These are phyloP conservation scores for Phaffomyces opuntiae DNA, from an alignment of 805 yeast genomes.

Conservation along the genomic window DNA sequence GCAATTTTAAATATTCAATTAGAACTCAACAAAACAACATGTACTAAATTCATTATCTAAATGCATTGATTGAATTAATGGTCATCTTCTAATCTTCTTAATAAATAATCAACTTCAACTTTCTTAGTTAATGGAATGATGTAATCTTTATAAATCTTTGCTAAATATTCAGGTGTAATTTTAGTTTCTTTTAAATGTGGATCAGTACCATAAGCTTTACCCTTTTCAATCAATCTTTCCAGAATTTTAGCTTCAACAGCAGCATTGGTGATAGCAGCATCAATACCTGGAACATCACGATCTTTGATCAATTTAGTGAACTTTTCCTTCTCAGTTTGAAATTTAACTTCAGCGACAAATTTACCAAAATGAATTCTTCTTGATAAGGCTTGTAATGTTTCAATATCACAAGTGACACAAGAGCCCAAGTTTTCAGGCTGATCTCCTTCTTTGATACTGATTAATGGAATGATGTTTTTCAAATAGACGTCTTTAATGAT, in stretches of 20 bases:
- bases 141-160: slow-evolving; percentile 75
- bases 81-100: slow-evolving; percentile 72
- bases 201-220: slow-evolving; percentile 80
- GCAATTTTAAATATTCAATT: background rate
- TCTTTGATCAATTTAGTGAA: slow-evolving; percentile 60
- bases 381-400: slow-evolving; percentile 78
- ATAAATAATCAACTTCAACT: slow-evolving; percentile 87
- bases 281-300: slow-evolving; percentile 65
- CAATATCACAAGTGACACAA: slow-evolving; percentile 78
- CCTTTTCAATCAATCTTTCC: slow-evolving; percentile 71
- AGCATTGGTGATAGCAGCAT: slow-evolving; percentile 74
- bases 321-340: slow-evolving; percentile 53
- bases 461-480: slow-evolving; percentile 64
- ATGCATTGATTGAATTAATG: background rate
- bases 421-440: slow-evolving; percentile 86
- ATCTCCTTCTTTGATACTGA: slow-evolving; percentile 61
- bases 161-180: slow-evolving; percentile 76
- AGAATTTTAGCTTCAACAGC: slow-evolving; percentile 84
- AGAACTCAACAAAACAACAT: too few relatives aligned
- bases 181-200: slow-evolving; percentile 68
- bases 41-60: too few relatives aligned
- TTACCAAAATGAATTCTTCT: slow-evolving; percentile 95
- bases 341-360: slow-evolving; percentile 96
- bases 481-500: slow-evolving; percentile 66
- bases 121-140: slow-evolving; percentile 92